Evolutionary conservation across 176 grass and related monocot species (phyloP).

Genomic region (Lolium perenne): DNA sequence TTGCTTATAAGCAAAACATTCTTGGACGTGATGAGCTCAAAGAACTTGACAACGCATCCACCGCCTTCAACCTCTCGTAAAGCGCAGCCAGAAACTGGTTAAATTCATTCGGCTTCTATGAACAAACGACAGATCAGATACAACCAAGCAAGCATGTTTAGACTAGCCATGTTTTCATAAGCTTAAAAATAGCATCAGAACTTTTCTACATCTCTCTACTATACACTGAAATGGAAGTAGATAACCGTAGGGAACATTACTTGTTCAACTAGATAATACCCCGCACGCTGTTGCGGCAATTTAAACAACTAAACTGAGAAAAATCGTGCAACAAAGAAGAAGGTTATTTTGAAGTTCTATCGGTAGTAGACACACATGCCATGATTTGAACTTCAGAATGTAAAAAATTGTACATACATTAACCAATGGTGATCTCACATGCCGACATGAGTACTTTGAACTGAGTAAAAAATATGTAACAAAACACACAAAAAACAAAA

Average conservation of each 20-base stretch:
- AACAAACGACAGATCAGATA: slow-evolving; percentile 8
- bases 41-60: slow-evolving; percentile 53
- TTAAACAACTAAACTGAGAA: too few species aligned
- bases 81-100: slow-evolving; percentile 65
- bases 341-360: too few species aligned
- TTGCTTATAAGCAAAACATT: slow-evolving; percentile 78
- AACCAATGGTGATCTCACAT: too few species aligned
- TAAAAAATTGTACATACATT: too few species aligned
- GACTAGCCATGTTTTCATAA: neutral
- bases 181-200: slow-evolving; percentile 7
- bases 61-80: slow-evolving; percentile 51
- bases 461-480: too few species aligned
- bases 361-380: too few species aligned
- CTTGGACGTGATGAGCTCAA: slow-evolving; percentile 66
- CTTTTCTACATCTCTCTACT: neutral
- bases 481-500: too few species aligned
- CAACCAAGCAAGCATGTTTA: slow-evolving; percentile 3
- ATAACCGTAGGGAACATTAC: slow-evolving; percentile 44
- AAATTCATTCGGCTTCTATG: slow-evolving; percentile 86
- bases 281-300: too few species aligned
- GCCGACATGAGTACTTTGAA: too few species aligned
- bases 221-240: slow-evolving; percentile 5
- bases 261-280: slow-evolving; percentile 96
- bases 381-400: too few species aligned
- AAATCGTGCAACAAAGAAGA: too few species aligned